These are phyloP conservation scores for Rhodotorula sphaerocarpa DNA, from an alignment of 768 basidiomycete genomes.

Conservation along the genomic window DNA sequence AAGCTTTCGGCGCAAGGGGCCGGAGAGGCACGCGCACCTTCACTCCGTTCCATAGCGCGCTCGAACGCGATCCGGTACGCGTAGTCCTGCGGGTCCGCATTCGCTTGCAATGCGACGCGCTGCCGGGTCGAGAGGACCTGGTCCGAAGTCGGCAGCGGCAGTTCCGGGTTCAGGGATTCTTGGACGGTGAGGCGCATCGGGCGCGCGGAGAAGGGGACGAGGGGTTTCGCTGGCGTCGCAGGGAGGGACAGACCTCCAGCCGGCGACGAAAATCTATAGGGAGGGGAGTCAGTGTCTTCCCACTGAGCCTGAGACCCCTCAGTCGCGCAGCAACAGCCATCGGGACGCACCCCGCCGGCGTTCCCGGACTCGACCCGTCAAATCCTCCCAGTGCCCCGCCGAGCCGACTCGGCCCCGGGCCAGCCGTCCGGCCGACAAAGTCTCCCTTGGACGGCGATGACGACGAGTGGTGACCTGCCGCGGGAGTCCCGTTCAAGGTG, in stretches of 20 bases:
- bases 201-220: constrained; percentile 22
- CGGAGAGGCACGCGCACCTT: constrained; percentile 51
- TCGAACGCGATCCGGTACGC: constrained; percentile 92
- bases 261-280: constrained; percentile 19
- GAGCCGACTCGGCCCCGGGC: too few relatives aligned
- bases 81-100: constrained; percentile 39
- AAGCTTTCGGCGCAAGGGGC: background rate
- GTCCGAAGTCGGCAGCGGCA: constrained; percentile 32
- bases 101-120: constrained; percentile 40
- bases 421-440: too few relatives aligned
- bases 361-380: too few relatives aligned
- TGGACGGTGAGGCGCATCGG: constrained; percentile 15
- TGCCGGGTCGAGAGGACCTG: constrained; percentile 27
- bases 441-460: too few relatives aligned
- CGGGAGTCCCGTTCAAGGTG: too few relatives aligned
- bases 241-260: background rate
- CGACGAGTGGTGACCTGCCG: too few relatives aligned
- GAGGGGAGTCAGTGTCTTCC: too few relatives aligned
- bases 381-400: too few relatives aligned
- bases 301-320: too few relatives aligned
- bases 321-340: too few relatives aligned
- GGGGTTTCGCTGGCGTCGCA: constrained; percentile 9
- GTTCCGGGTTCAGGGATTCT: constrained; percentile 46
- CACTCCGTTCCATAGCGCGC: constrained; percentile 71
- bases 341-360: too few relatives aligned